Evolutionary conservation across 257 asterid species (phyloP).

Genomic region (Schizonepeta tenuifolia): DNA sequence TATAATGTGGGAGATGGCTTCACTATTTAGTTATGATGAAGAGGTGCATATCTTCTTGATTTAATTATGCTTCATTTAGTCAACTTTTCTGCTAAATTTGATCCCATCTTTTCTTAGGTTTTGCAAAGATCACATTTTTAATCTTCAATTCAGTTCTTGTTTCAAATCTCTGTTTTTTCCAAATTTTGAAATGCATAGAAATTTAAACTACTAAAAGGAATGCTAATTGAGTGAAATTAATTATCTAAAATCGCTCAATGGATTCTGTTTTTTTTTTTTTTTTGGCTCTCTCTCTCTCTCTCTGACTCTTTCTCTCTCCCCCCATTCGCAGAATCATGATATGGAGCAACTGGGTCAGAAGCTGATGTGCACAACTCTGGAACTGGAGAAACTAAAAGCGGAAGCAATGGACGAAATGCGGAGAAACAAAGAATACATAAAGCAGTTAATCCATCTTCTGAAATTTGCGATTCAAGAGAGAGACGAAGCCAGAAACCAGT

Average conservation of each 20-base stretch:
- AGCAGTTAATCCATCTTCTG: slow-evolving; percentile 46
- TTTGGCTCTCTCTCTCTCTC: too few relatives aligned
- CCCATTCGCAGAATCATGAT: slow-evolving; percentile 40
- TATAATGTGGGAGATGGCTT: slow-evolving; percentile 64
- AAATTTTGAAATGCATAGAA: background rate
- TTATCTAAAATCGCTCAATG: too few relatives aligned
- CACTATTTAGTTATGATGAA: slow-evolving; percentile 61
- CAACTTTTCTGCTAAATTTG: background rate
- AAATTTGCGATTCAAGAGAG: slow-evolving; percentile 50
- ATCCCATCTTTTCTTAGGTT: background rate
- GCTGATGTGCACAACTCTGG: slow-evolving; percentile 50
- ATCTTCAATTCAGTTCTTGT: background rate
- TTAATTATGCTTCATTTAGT: background rate
- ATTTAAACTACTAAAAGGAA: too few relatives aligned
- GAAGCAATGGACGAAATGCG: slow-evolving; percentile 49
- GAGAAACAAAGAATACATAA: slow-evolving; percentile 47
- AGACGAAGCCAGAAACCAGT: slow-evolving; percentile 57
- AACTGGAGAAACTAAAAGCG: slow-evolving; percentile 49
- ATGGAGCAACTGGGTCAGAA: slow-evolving; percentile 52
- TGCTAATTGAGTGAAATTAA: too few relatives aligned
- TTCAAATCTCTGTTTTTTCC: background rate
- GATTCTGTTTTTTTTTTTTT: too few relatives aligned
- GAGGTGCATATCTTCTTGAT: slow-evolving; percentile 49
- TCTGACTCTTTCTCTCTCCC: too few relatives aligned
- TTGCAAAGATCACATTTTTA: background rate